Conservation (phyloP, 495 filamentous ascomycete genomes). For the Penicillium odoratum region DNA sequence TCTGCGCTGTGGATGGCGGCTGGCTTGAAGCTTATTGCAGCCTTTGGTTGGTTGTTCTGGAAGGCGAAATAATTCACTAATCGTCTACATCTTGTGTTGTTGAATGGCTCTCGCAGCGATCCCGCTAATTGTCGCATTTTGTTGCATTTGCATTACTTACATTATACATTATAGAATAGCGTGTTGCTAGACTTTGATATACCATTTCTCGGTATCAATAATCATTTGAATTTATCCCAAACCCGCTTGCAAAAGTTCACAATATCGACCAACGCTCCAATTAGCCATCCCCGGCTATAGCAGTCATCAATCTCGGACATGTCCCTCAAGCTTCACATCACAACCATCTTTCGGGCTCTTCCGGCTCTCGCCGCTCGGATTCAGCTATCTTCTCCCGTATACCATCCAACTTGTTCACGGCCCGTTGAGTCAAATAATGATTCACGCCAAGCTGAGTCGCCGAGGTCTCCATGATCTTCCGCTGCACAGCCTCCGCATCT, state of each 20-base stretch:
- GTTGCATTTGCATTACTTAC: no score
- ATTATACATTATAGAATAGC: slow-evolving; percentile 3
- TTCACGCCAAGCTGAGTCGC: not conserved
- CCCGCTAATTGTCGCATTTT: not conserved
- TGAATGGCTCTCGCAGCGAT: not conserved
- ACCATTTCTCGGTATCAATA: not conserved
- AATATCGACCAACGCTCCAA: not conserved
- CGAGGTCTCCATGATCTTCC: not conserved
- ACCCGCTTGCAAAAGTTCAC: not conserved
- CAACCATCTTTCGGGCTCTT: not conserved
- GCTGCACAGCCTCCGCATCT: not conserved
- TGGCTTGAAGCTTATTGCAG: slow-evolving; percentile 53
- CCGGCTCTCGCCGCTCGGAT: not conserved
- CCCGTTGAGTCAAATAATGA: not conserved
- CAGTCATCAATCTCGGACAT: not conserved
- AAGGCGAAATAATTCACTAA: slow-evolving; percentile 18
- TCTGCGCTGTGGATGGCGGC: slow-evolving; percentile 60
- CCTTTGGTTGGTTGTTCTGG: slow-evolving; percentile 47
- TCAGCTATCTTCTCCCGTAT: not conserved
- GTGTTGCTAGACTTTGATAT: slow-evolving; percentile 1
- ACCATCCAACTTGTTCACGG: not conserved
- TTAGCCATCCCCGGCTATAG: not conserved
- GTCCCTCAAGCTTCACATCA: not conserved
- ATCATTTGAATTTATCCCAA: not conserved
- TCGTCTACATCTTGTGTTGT: not conserved